A percentile compares a stretch with the other conserved stretches of the same genome.
Evolutionary conservation across 208 protist genomes (phyloP).

Genomic region (Leishmania gerbilli): DNA sequence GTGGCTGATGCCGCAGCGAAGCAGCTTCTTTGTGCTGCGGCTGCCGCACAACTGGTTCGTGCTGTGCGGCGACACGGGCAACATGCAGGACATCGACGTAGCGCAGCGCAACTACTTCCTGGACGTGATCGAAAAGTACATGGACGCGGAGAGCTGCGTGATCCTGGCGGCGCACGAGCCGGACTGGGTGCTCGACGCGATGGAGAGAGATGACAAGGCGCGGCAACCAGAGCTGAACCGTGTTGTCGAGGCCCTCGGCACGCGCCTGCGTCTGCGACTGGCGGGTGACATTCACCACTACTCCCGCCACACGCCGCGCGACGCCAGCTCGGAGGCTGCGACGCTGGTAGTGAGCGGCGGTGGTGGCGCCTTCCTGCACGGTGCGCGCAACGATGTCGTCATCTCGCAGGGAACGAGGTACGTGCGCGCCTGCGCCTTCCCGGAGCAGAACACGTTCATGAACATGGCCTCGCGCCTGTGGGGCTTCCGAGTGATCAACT

Average conservation of each 20-base stretch:
- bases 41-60: conserved; percentile 89
- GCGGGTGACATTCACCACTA: conserved; percentile 91
- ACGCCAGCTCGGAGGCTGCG: conserved; percentile 56
- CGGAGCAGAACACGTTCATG: conserved; percentile 61
- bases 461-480: conserved; percentile 59
- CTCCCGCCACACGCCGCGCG: conserved; percentile 66
- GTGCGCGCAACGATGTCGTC: conserved; percentile 53
- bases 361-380: conserved; percentile 84
- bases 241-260: conserved; percentile 59
- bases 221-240: conserved; percentile 60
- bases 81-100: conserved; percentile 73
- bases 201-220: conserved; percentile 40
- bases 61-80: conserved; percentile 80
- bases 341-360: conserved; percentile 82
- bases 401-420: conserved; percentile 72
- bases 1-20: conserved; percentile 88
- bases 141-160: conserved; percentile 74
- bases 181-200: conserved; percentile 74
- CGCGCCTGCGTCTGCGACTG: conserved; percentile 63
- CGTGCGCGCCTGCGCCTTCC: conserved; percentile 58
- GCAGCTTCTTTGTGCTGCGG: conserved; percentile 76
- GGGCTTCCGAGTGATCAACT: conserved; percentile 84
- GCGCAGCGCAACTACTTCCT: conserved; percentile 89
- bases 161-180: conserved; percentile 75
- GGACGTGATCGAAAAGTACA: conserved; percentile 65